phyloP scores from a whole-genome alignment of 1,284 basidiomycete genomes.

The Cryptococcus hybrid region DNA sequence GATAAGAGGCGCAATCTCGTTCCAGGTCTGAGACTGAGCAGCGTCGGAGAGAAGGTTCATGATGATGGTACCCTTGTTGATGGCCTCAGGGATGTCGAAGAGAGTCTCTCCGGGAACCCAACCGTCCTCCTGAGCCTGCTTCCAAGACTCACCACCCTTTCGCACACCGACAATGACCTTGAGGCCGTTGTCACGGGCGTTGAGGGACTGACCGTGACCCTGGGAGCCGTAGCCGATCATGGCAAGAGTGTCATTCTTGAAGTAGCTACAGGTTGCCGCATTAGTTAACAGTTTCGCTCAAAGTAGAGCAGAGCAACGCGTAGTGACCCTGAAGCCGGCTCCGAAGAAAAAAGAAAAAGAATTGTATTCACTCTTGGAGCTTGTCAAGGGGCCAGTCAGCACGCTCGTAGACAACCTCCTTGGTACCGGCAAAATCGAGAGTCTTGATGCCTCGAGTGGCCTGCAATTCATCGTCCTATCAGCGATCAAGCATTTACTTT shows the following conservation, averaged over 20 bases:
- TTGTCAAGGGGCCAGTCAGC: slow-evolving; percentile 97
- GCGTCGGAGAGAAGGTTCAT: slow-evolving; percentile 99
- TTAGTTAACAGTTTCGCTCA: not conserved
- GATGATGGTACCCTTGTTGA: slow-evolving; percentile 93
- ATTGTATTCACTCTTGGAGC: slow-evolving; percentile 73
- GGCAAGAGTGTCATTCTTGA: slow-evolving; percentile 99
- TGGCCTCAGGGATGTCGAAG: slow-evolving; percentile 98
- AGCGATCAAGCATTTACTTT: slow-evolving; percentile 4
- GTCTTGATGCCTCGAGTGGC: slow-evolving; percentile 83
- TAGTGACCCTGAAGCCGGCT: not conserved
- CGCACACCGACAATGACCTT: slow-evolving; percentile 99
- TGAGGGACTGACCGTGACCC: slow-evolving; percentile 97
- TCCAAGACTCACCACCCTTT: slow-evolving; percentile 91
- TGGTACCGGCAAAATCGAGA: slow-evolving; percentile 94
- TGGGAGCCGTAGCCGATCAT: slow-evolving; percentile 98
- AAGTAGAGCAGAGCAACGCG: not conserved
- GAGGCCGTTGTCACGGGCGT: slow-evolving; percentile 97
- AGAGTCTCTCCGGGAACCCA: slow-evolving; percentile 99
- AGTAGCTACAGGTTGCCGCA: slow-evolving; percentile 58
- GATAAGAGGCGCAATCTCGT: slow-evolving; percentile 81
- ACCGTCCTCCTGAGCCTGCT: slow-evolving; percentile 91
- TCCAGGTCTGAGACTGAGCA: slow-evolving; percentile 95
- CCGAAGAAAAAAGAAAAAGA: not conserved
- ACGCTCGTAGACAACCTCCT: slow-evolving; percentile 96
- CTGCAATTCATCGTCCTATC: slow-evolving; percentile 13